Percentiles rank a stretch among this genome's conserved stretches.
phyloP scores from a whole-genome alignment of 306 rosid genomes.

The Cucumis melo region DNA sequence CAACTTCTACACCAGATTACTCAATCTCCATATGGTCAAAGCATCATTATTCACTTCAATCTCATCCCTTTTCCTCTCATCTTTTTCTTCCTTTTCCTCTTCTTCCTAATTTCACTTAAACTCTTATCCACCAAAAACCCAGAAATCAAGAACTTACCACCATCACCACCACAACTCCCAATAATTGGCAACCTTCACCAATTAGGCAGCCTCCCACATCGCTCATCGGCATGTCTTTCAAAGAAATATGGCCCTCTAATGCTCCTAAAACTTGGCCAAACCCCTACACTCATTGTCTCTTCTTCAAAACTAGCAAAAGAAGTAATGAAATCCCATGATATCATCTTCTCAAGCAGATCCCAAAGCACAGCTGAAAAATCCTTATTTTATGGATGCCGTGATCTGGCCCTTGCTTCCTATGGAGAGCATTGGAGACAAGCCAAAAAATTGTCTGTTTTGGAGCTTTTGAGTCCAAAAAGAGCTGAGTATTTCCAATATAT shows the following conservation, averaged over 20 bases:
- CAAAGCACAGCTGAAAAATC: neutral
- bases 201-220: slow-evolving; percentile 19
- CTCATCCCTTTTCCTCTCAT: neutral
- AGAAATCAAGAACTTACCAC: neutral
- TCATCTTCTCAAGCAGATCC: neutral
- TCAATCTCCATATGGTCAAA: neutral
- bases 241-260: slow-evolving; percentile 30
- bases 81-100: neutral
- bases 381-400: neutral
- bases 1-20: neutral
- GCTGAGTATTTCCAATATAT: neutral
- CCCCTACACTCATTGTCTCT: slow-evolving; percentile 12
- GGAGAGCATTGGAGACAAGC: slow-evolving; percentile 20
- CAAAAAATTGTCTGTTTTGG: neutral
- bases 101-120: neutral
- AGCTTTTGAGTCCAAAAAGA: slow-evolving; percentile 2
- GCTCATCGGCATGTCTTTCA: slow-evolving; percentile 15
- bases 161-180: slow-evolving; percentile 11
- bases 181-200: slow-evolving; percentile 49
- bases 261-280: slow-evolving; percentile 33
- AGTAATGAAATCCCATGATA: neutral
- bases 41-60: neutral
- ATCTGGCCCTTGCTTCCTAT: neutral
- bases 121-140: neutral
- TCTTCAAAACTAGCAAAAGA: neutral